phyloP scores from a whole-genome alignment of 768 basidiomycete genomes.

The Pholiota conissans region DNA sequence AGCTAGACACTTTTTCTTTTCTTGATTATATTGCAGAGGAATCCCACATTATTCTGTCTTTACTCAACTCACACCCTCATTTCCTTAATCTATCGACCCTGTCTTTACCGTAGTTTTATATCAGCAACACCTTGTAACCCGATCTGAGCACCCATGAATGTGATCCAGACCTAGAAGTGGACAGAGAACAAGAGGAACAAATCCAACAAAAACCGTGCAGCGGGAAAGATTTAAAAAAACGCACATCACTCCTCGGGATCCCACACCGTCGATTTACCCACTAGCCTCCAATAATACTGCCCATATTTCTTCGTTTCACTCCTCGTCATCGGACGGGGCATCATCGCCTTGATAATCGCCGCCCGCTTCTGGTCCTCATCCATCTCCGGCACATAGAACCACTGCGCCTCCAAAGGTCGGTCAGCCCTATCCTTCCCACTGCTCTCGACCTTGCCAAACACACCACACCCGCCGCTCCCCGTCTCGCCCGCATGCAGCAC shows the following conservation, averaged over 20 bases:
- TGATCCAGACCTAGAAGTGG: not conserved
- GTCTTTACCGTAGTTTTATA: no score
- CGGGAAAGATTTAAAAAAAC: not conserved
- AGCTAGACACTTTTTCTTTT: no score
- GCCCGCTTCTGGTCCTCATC: slow-evolving; percentile 76
- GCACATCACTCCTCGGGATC: slow-evolving; percentile 65
- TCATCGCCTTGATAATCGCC: slow-evolving; percentile 62
- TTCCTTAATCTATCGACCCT: no score
- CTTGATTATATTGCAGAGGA: no score
- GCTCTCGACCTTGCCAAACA: slow-evolving; percentile 74
- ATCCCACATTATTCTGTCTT: no score
- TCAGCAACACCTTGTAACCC: no score
- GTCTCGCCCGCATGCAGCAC: slow-evolving; percentile 49
- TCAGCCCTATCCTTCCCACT: slow-evolving; percentile 57
- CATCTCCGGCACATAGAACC: slow-evolving; percentile 76
- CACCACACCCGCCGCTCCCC: slow-evolving; percentile 43
- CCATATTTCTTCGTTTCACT: slow-evolving; percentile 82
- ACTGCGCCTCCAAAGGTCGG: slow-evolving; percentile 59
- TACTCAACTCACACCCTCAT: no score
- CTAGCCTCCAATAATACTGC: slow-evolving; percentile 79
- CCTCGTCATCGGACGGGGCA: slow-evolving; percentile 74
- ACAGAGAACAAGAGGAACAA: not conserved
- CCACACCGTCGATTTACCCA: slow-evolving; percentile 73
- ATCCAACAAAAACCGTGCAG: not conserved
- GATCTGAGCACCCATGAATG: no score